Percentiles rank a stretch among this genome's conserved stretches.
Evolutionary conservation across 2,329 filamentous ascomycete species (phyloP).

Genomic region (Monilinia aucupariae): DNA sequence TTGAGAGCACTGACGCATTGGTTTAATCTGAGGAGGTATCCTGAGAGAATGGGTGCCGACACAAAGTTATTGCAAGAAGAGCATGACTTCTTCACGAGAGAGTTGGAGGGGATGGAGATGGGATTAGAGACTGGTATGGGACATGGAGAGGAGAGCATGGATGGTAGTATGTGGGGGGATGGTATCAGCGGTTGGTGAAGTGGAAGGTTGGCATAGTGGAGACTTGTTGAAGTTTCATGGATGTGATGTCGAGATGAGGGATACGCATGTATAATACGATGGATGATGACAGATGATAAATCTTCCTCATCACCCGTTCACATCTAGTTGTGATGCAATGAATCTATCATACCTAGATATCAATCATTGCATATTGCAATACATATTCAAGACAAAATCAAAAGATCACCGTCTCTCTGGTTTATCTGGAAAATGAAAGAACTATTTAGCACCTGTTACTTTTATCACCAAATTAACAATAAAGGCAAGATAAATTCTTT

Average conservation of each 20-base stretch:
- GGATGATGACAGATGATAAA: not conserved
- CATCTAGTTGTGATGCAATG: not conserved
- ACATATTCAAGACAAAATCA: not conserved
- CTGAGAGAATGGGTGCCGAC: constrained; percentile 62
- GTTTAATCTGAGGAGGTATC: constrained; percentile 82
- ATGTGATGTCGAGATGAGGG: not conserved
- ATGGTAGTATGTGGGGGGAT: constrained; percentile 12
- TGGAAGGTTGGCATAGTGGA: not conserved
- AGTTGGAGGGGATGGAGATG: constrained; percentile 66
- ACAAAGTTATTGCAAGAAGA: constrained; percentile 60
- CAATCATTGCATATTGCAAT: not conserved
- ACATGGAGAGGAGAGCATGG: constrained; percentile 22
- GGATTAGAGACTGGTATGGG: constrained; percentile 28
- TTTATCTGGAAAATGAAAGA: not conserved
- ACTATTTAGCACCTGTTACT: not conserved
- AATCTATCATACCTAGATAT: not conserved
- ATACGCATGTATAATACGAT: not conserved
- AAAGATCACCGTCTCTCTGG: not conserved
- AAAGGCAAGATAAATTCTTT: not conserved
- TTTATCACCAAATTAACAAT: not conserved
- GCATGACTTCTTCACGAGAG: constrained; percentile 72
- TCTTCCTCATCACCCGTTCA: not conserved
- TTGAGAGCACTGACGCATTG: constrained; percentile 86
- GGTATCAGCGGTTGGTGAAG: constrained; percentile 3
- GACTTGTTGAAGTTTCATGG: not conserved